Percentiles rank a stretch among this genome's conserved stretches.
These are phyloP conservation scores for Desmodesmus armatus DNA, from an alignment of 139 green algal species.

Conservation along the genomic window DNA sequence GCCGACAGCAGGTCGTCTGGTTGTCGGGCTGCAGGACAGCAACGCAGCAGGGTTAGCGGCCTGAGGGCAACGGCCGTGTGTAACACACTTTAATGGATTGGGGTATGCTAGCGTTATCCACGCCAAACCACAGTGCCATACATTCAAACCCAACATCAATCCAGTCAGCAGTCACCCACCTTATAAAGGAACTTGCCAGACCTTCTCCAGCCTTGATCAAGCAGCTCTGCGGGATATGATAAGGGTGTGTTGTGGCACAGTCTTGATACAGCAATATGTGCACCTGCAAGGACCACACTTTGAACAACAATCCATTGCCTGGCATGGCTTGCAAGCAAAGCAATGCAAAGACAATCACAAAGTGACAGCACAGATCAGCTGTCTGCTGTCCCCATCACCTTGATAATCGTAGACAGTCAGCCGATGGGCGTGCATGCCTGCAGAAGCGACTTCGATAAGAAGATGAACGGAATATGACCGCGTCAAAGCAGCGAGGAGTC, in stretches of 20 bases:
- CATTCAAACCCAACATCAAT: too few relatives aligned
- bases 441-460: neutral
- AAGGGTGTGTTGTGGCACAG: too few relatives aligned
- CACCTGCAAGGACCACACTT: too few relatives aligned
- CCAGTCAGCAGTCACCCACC: too few relatives aligned
- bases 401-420: conserved; percentile 58
- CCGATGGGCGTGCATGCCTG: conserved; percentile 53
- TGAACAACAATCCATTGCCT: too few relatives aligned
- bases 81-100: too few relatives aligned
- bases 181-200: conserved; percentile 68
- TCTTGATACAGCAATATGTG: too few relatives aligned
- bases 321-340: too few relatives aligned
- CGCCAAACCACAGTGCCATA: too few relatives aligned
- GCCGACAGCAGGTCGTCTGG: conserved; percentile 55
- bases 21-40: conserved; percentile 59
- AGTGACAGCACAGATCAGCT: neutral
- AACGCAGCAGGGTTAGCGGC: too few relatives aligned
- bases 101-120: too few relatives aligned
- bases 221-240: conserved; percentile 61
- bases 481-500: neutral
- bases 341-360: neutral
- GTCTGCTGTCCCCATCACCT: conserved; percentile 35
- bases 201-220: conserved; percentile 64
- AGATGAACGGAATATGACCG: neutral
- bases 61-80: too few relatives aligned